These are phyloP conservation scores for Leishmania martiniquensis DNA, from an alignment of 208 protist genomes.

Conservation along the genomic window DNA sequence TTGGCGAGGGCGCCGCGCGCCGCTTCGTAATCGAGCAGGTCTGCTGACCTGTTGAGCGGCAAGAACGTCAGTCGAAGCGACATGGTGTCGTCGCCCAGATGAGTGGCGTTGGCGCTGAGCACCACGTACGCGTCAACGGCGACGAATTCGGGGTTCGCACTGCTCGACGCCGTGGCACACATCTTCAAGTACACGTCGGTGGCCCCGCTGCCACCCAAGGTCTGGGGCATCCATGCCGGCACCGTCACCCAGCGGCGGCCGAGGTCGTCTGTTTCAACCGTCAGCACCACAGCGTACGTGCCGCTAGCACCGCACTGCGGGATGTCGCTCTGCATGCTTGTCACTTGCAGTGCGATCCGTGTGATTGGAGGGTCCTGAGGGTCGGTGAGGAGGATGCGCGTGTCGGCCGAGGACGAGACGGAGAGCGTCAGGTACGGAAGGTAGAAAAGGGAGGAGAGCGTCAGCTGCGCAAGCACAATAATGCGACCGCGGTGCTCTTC, in stretches of 20 bases:
- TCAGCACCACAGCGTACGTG: constrained; percentile 27
- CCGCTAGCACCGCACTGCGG: constrained; percentile 11
- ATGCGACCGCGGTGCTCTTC: constrained; percentile 40
- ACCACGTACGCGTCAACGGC: constrained; percentile 56
- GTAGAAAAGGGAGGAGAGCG: constrained; percentile 65
- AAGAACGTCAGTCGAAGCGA: constrained; percentile 43
- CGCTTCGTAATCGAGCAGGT: constrained; percentile 31
- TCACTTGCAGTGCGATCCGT: constrained; percentile 42
- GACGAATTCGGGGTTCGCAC: constrained; percentile 38
- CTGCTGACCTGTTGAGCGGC: constrained; percentile 37
- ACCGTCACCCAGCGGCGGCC: constrained; percentile 45
- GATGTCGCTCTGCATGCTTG: constrained; percentile 12
- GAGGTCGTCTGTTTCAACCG: constrained; percentile 37
- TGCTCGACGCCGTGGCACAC: constrained; percentile 62
- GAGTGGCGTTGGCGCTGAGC: constrained; percentile 34
- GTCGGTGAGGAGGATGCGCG: constrained; percentile 60
- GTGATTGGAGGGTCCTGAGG: constrained; percentile 54
- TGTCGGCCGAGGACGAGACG: constrained; percentile 31
- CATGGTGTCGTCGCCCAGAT: constrained; percentile 28
- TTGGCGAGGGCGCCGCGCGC: constrained; percentile 13
- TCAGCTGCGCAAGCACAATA: constrained; percentile 41
- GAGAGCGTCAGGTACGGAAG: constrained; percentile 49
- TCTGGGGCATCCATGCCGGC: constrained; percentile 31
- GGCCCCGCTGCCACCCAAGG: constrained; percentile 24
- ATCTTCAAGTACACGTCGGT: constrained; percentile 40